Base-by-base conservation (phyloP, 2,329 filamentous ascomycete genomes). In the Chaetomium strumarium region DNA sequence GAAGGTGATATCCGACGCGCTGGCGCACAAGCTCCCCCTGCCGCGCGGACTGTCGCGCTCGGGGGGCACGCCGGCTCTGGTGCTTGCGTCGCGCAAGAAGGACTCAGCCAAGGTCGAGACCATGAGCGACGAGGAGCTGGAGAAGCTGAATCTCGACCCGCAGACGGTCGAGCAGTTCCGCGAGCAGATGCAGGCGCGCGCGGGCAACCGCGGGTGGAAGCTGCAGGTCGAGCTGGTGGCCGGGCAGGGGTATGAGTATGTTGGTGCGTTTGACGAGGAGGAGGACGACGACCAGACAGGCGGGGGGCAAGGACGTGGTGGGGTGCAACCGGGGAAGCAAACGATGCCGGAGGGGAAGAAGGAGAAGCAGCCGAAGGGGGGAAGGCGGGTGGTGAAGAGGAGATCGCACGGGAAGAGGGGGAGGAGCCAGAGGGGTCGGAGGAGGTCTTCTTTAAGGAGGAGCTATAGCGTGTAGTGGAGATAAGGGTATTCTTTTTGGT, bases 191-290 rank as follows among this genome's bases (percentile, higher is more conserved):
- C 77, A 87, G 64, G 78, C 82, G 61, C 65, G 87, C 38, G 88
- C 88, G 0, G 80, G 83, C 2, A 82, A 85, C 8, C 80, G 83
- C 58, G 82, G 83, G 14, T 96, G 90, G 90, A 86, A 84, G 62
- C 72, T 96, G 54, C 88, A 93, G 67, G 75, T 93, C 13, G 80
- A 93, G 1, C 86, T 93, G 62, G 75, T 38, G 2, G 40, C 49
- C 7, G 81, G 11, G 79, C 85, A 90, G 64, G 74, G 85, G 31
- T 29, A 36, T 2, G 52, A 58, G 50, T 57, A 52, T 29, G 20
- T 53, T 3, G 54, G 50, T 1, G 43, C 48, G 11, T 46, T 58
- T 43, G 52, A 53, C 12, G 47, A 50, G 3, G 53, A 57, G 1
- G 55, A 56, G 41, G 88, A 55, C 40, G 88, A 88, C 39, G 78